These are phyloP conservation scores for Gossypium aridum DNA, from an alignment of 441 rosid genomes.

Conservation along the genomic window DNA sequence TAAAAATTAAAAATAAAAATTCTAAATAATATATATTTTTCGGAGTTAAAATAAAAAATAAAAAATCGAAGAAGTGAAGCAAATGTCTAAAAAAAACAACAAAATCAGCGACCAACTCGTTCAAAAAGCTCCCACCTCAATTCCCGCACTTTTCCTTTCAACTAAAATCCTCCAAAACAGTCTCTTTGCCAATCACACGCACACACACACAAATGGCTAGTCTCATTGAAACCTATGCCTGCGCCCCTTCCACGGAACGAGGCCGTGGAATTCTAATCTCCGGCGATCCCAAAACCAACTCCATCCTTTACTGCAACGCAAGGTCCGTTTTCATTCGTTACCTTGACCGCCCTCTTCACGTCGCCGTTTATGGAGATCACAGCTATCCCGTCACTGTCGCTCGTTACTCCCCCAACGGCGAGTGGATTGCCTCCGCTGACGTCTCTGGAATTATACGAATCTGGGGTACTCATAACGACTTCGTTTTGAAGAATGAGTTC, in stretches of 20 bases:
- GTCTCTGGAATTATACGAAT: slow-evolving; percentile 57
- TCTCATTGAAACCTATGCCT: slow-evolving; percentile 53
- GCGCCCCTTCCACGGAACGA: slow-evolving; percentile 70
- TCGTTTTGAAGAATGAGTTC: slow-evolving; percentile 67
- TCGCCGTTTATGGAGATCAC: slow-evolving; percentile 63
- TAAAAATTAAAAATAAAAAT: too few species aligned
- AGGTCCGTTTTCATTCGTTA: slow-evolving; percentile 57
- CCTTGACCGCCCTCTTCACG: slow-evolving; percentile 54
- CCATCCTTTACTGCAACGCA: slow-evolving; percentile 53
- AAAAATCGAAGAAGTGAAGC: background rate
- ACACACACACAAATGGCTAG: slow-evolving; percentile 25
- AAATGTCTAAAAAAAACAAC: background rate
- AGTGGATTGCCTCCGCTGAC: slow-evolving; percentile 80
- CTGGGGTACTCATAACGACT: slow-evolving; percentile 68
- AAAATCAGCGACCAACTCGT: slow-evolving; percentile 16
- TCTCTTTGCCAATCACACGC: background rate
- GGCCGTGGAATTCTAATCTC: slow-evolving; percentile 68
- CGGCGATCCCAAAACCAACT: slow-evolving; percentile 47
- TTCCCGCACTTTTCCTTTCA: slow-evolving; percentile 16
- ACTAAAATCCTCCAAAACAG: background rate
- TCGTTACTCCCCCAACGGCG: slow-evolving; percentile 71
- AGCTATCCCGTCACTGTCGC: slow-evolving; percentile 66
- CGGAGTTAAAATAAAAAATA: too few species aligned
- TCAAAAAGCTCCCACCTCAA: slow-evolving; percentile 22
- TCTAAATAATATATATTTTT: too few species aligned